These are phyloP conservation scores for Scytalidium sp. DNA, from an alignment of 2,329 filamentous ascomycete genomes.

Conservation along the genomic window DNA sequence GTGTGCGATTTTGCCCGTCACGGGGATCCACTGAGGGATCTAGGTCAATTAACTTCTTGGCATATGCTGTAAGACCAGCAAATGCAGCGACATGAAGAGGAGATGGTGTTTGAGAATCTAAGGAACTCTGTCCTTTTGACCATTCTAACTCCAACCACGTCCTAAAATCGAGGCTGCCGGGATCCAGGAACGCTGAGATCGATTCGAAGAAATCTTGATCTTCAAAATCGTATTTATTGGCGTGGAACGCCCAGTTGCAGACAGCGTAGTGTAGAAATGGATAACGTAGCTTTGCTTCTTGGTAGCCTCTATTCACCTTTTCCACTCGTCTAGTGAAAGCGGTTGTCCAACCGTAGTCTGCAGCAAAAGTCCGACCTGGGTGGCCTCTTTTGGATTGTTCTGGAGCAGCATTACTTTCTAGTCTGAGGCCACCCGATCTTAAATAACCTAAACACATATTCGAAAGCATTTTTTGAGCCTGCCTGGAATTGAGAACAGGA, in stretches of 20 bases:
- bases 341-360: background rate
- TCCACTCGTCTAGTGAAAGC: background rate
- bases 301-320: slow-evolving; percentile 8
- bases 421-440: slow-evolving; percentile 5
- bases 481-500: slow-evolving; percentile 6
- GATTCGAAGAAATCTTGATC: slow-evolving; percentile 10
- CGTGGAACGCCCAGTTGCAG: slow-evolving; percentile 4
- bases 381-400: background rate
- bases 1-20: slow-evolving; percentile 3
- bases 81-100: slow-evolving; percentile 19
- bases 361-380: background rate
- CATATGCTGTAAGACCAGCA: slow-evolving; percentile 7
- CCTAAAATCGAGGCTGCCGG: slow-evolving; percentile 8
- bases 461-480: slow-evolving; percentile 6
- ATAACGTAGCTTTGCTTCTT: slow-evolving; percentile 8
- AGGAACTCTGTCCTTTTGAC: slow-evolving; percentile 1
- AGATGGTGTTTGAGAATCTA: slow-evolving; percentile 1
- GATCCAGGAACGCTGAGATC: slow-evolving; percentile 9
- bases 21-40: background rate
- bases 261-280: slow-evolving; percentile 9
- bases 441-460: slow-evolving; percentile 9
- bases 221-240: slow-evolving; percentile 8
- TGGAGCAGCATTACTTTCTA: background rate
- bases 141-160: slow-evolving; percentile 13
- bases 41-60: slow-evolving; percentile 1